Conservation (phyloP, 1,284 basidiomycete species). For the Athelia sp. region DNA sequence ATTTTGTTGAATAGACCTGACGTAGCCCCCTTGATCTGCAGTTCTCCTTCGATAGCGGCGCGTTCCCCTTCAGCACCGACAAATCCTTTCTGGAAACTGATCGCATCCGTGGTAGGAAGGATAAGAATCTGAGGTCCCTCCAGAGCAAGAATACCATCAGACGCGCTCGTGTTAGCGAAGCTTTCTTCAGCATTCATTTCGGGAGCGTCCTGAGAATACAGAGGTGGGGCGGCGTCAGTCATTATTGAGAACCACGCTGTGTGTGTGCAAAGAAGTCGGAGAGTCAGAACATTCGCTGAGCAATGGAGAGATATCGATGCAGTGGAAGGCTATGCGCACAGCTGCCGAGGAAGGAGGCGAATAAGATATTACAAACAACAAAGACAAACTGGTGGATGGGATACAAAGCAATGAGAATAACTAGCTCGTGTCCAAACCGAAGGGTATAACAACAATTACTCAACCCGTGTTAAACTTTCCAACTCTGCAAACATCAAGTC, state of each 20-base stretch:
- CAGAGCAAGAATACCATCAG: background rate
- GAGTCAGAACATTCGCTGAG: too few relatives aligned
- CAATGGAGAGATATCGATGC: background rate
- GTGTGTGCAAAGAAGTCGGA: too few relatives aligned
- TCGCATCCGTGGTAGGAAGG: constrained; percentile 55
- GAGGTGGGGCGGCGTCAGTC: constrained; percentile 33
- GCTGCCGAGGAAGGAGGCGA: background rate
- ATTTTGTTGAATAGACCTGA: constrained; percentile 58
- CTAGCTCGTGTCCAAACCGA: background rate
- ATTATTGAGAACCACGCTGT: too few relatives aligned
- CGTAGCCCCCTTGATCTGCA: constrained; percentile 69
- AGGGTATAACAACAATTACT: constrained; percentile 22
- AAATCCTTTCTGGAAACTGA: constrained; percentile 77
- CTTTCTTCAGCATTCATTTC: constrained; percentile 8
- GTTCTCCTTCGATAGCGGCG: constrained; percentile 77
- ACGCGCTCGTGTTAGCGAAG: background rate
- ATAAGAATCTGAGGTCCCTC: constrained; percentile 56
- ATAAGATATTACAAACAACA: background rate
- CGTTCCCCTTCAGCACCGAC: constrained; percentile 73
- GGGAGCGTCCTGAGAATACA: constrained; percentile 26
- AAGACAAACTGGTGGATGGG: background rate
- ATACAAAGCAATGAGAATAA: background rate
- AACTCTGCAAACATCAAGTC: constrained; percentile 67
- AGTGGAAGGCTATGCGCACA: background rate
- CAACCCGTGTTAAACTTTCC: constrained; percentile 69